Conservation (phyloP, 129 eudicot species). For the Centella asiatica region DNA sequence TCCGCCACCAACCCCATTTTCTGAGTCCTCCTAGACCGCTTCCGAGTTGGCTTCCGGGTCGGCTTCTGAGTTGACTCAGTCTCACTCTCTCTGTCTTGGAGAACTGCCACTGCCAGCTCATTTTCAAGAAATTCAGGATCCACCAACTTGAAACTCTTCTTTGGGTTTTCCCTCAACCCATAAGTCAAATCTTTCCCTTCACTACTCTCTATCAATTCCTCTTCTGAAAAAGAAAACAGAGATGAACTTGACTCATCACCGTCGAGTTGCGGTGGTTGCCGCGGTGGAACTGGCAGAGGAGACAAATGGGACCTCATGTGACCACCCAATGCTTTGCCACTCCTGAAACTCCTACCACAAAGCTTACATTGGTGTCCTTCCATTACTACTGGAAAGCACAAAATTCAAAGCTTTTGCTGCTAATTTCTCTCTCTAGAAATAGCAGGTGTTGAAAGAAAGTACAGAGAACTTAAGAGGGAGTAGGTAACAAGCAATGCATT, state of each 20-base stretch:
- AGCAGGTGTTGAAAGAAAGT: background rate
- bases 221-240: background rate
- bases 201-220: slow-evolving; percentile 5
- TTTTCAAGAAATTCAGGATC: slow-evolving; percentile 14
- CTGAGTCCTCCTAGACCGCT: slow-evolving; percentile 22
- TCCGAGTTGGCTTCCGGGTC: slow-evolving; percentile 30
- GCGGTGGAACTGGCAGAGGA: slow-evolving; percentile 25
- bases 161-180: slow-evolving; percentile 31
- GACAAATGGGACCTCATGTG: slow-evolving; percentile 48
- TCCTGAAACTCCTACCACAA: slow-evolving; percentile 23
- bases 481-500: slow-evolving; percentile 48
- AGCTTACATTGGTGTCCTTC: slow-evolving; percentile 37
- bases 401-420: background rate
- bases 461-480: slow-evolving; percentile 26
- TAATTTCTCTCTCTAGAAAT: slow-evolving; percentile 2
- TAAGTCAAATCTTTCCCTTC: slow-evolving; percentile 10
- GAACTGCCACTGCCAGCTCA: too few relatives aligned
- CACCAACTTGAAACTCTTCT: slow-evolving; percentile 26
- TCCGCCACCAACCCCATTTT: background rate
- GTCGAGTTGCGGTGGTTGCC: slow-evolving; percentile 9
- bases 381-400: slow-evolving; percentile 11
- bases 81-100: slow-evolving; percentile 32
- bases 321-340: slow-evolving; percentile 41
- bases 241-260: slow-evolving; percentile 20
- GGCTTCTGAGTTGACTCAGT: slow-evolving; percentile 34